These are phyloP conservation scores for Angomonas desouzai DNA, from an alignment of 208 protist species.

Conservation along the genomic window DNA sequence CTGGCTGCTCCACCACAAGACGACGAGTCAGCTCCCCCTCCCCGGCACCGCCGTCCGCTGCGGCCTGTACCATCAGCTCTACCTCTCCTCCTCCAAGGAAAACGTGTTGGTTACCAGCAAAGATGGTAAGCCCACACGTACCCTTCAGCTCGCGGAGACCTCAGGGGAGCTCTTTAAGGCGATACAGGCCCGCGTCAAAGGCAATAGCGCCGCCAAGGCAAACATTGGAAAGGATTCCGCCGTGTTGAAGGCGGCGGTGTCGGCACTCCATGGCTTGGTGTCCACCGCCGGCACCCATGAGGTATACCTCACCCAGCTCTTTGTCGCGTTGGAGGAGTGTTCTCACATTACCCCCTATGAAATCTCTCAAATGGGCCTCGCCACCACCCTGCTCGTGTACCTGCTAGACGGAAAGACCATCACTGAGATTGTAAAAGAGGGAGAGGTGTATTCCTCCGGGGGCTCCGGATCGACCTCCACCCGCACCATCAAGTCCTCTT, in stretches of 20 bases:
- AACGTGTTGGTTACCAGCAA: slow-evolving; percentile 23
- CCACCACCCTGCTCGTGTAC: slow-evolving; percentile 34
- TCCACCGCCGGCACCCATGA: slow-evolving; percentile 22
- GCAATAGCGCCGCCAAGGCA: slow-evolving; percentile 8
- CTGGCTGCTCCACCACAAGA: slow-evolving; percentile 65
- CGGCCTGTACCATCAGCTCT: slow-evolving; percentile 53
- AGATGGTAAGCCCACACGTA: slow-evolving; percentile 40
- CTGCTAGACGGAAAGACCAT: slow-evolving; percentile 28
- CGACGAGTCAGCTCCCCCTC: slow-evolving; percentile 47
- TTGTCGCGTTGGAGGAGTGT: slow-evolving; percentile 25
- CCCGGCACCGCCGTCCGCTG: slow-evolving; percentile 51
- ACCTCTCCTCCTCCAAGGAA: slow-evolving; percentile 32
- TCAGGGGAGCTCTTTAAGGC: slow-evolving; percentile 21
- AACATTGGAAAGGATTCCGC: slow-evolving; percentile 10
- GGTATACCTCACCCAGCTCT: slow-evolving; percentile 21
- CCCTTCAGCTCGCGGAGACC: slow-evolving; percentile 37
- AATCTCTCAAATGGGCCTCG: slow-evolving; percentile 36
- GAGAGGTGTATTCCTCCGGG: slow-evolving; percentile 22
- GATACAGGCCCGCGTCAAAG: slow-evolving; percentile 19
- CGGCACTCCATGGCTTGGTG: not conserved
- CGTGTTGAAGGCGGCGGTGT: not conserved
- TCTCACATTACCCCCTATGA: slow-evolving; percentile 46
- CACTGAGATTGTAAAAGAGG: slow-evolving; percentile 26
- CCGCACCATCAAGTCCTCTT: not conserved
- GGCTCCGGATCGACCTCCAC: slow-evolving; percentile 28